These are phyloP conservation scores for Suillus subaureus DNA, from an alignment of 768 basidiomycete species.

Conservation along the genomic window DNA sequence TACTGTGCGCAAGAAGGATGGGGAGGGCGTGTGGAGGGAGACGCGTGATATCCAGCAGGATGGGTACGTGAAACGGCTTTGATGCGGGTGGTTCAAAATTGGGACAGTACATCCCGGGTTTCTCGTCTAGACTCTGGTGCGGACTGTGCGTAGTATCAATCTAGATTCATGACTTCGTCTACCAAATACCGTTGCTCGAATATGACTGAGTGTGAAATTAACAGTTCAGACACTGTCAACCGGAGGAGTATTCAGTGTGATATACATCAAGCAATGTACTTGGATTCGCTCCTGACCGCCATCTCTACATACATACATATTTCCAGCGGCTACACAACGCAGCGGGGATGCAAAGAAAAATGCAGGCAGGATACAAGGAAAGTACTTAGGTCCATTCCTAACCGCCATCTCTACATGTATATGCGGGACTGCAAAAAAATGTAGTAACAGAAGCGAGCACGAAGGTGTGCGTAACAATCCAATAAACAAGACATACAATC, in stretches of 20 bases:
- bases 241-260: background rate
- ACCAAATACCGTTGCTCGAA: background rate
- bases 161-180: background rate
- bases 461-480: background rate
- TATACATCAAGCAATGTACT: background rate
- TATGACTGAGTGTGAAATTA: background rate
- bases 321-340: too few relatives aligned
- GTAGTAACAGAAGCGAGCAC: background rate
- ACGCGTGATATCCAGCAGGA: slow-evolving; percentile 31
- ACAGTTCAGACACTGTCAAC: background rate
- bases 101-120: background rate
- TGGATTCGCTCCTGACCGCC: background rate
- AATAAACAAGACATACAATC: background rate
- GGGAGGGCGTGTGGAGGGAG: slow-evolving; percentile 59
- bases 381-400: too few relatives aligned
- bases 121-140: background rate
- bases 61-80: slow-evolving; percentile 24
- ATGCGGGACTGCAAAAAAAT: too few relatives aligned
- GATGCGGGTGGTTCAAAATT: slow-evolving; percentile 6
- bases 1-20: slow-evolving; percentile 85
- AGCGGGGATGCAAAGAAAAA: too few relatives aligned
- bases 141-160: background rate
- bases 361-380: too few relatives aligned
- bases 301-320: background rate
- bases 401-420: too few relatives aligned